A percentile compares a stretch with the other conserved stretches of the same genome.
Conservation (phyloP, 164 flowering plant species). For the Stephania yunnanensis region DNA sequence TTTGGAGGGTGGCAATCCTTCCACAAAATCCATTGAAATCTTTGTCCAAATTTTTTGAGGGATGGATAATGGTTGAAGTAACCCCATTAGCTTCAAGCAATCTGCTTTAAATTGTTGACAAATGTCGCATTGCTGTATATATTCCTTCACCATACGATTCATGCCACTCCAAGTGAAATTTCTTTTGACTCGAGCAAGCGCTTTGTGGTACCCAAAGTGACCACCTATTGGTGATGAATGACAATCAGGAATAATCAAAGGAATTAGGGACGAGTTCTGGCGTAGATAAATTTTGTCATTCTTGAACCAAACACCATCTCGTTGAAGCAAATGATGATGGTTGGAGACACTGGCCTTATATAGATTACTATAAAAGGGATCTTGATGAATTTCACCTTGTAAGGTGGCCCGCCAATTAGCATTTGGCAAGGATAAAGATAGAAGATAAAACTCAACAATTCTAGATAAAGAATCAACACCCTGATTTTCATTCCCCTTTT, state of each 20-base stretch:
- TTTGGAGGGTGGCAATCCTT: background rate
- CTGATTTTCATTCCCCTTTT: slow-evolving; percentile 1
- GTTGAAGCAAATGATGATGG: background rate
- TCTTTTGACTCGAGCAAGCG: background rate
- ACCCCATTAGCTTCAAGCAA: background rate
- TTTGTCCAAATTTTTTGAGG: background rate
- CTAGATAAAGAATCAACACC: slow-evolving; percentile 7
- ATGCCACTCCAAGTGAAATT: background rate
- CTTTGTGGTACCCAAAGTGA: slow-evolving; percentile 1
- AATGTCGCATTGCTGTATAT: background rate
- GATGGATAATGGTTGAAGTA: background rate
- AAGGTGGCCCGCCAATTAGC: background rate
- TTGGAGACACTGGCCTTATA: background rate
- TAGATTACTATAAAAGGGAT: background rate
- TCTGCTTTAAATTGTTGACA: background rate
- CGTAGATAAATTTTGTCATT: background rate
- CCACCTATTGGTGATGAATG: slow-evolving; percentile 7
- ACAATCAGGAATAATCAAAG: background rate
- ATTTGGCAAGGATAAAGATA: background rate
- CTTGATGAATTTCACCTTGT: background rate
- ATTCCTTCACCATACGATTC: background rate
- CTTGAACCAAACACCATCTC: slow-evolving; percentile 8
- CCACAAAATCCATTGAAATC: slow-evolving; percentile 10
- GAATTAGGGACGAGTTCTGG: background rate
- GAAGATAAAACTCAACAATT: background rate